phyloP scores from a whole-genome alignment of 1,284 basidiomycete species.

The Naganishia cerealis region DNA sequence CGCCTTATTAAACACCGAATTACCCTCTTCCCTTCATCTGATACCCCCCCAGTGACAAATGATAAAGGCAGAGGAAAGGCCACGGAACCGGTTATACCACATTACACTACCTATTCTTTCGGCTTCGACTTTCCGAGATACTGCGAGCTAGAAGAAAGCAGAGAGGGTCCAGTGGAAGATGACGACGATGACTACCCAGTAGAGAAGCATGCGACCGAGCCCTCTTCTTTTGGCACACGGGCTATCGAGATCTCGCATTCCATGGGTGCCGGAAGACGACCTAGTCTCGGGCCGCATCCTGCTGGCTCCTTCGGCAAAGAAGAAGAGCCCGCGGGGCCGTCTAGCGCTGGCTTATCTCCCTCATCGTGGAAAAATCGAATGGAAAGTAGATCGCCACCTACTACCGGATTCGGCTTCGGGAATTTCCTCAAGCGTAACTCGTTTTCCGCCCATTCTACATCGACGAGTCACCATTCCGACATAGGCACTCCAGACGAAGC shows the following conservation, averaged over 20 bases:
- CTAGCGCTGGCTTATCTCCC: conserved; percentile 10
- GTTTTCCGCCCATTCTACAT: conserved; percentile 1
- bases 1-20: conserved; percentile 14
- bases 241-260: conserved; percentile 20
- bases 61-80: conserved; percentile 20
- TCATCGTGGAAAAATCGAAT: conserved; percentile 23
- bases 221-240: conserved; percentile 4
- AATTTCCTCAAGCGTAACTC: conserved; percentile 16
- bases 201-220: conserved; percentile 10
- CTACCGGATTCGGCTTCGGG: conserved; percentile 8
- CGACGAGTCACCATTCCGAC: not conserved
- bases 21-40: conserved; percentile 3
- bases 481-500: not conserved
- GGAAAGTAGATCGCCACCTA: conserved; percentile 2
- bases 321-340: not conserved
- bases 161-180: conserved; percentile 3
- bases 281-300: not conserved
- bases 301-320: not conserved
- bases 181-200: not conserved
- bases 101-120: conserved; percentile 19
- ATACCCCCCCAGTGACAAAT: not conserved
- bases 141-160: conserved; percentile 12
- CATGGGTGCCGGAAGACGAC: not conserved
- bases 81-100: conserved; percentile 13
- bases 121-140: conserved; percentile 21